phyloP scores from a whole-genome alignment of 2,329 filamentous ascomycete species.

The Penicillium sp. region DNA sequence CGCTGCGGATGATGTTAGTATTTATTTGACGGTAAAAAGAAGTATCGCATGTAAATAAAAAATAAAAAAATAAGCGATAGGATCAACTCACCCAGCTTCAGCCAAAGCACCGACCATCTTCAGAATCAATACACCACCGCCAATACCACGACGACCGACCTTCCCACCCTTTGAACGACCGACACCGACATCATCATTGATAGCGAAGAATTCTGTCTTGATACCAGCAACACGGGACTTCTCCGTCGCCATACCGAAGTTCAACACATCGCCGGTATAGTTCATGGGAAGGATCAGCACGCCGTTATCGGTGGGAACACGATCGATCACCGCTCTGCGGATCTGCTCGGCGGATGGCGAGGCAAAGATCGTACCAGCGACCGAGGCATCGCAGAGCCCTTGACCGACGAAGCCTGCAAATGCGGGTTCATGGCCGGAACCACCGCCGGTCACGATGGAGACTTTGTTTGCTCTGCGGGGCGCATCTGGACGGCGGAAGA shows the following conservation, averaged over 20 bases:
- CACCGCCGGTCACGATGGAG: slow-evolving; percentile 82
- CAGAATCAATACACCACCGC: slow-evolving; percentile 84
- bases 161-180: slow-evolving; percentile 80
- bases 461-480: slow-evolving; percentile 57
- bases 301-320: slow-evolving; percentile 69
- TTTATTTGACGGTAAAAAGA: background rate
- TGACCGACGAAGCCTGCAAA: slow-evolving; percentile 82
- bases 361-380: slow-evolving; percentile 84
- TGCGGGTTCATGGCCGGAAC: slow-evolving; percentile 84
- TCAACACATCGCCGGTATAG: slow-evolving; percentile 84
- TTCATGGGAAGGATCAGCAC: slow-evolving; percentile 94
- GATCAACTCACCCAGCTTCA: slow-evolving; percentile 56
- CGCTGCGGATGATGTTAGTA: slow-evolving; percentile 25
- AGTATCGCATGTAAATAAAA: background rate
- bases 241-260: slow-evolving; percentile 91
- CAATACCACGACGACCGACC: slow-evolving; percentile 85
- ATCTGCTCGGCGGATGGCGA: slow-evolving; percentile 81
- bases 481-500: slow-evolving; percentile 66
- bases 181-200: slow-evolving; percentile 89
- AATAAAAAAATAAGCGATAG: slow-evolving; percentile 26
- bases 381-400: slow-evolving; percentile 75
- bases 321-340: slow-evolving; percentile 67
- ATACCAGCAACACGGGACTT: slow-evolving; percentile 80
- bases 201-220: slow-evolving; percentile 81
- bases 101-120: slow-evolving; percentile 86